These are phyloP conservation scores for Jasminum sambac DNA, from an alignment of 257 asterid genomes.

Conservation along the genomic window DNA sequence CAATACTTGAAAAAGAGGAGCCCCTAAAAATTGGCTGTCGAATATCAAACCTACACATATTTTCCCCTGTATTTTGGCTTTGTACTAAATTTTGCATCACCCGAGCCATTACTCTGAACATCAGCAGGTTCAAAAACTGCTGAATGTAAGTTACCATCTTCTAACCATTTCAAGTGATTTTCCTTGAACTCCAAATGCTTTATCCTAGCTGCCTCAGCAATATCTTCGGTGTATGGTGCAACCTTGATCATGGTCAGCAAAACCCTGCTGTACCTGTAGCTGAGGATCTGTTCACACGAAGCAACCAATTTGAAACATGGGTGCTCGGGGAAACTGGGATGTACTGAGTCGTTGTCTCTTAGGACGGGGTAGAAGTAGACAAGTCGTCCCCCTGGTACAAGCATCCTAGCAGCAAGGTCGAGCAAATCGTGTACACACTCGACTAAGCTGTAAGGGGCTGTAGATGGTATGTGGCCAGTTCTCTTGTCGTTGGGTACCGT, in stretches of 20 bases:
- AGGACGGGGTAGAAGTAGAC: slow-evolving; percentile 90
- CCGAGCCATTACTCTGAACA: slow-evolving; percentile 33
- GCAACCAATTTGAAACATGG: slow-evolving; percentile 78
- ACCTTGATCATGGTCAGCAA: slow-evolving; percentile 70
- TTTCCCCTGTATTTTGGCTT: slow-evolving; percentile 94
- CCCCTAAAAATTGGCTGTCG: background rate
- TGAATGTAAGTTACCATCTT: slow-evolving; percentile 94
- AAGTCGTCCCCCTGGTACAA: slow-evolving; percentile 84
- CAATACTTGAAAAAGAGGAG: too few species aligned
- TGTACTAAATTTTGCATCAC: slow-evolving; percentile 46
- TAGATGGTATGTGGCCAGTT: slow-evolving; percentile 90
- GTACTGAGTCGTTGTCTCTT: slow-evolving; percentile 61
- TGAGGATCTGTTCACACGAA: slow-evolving; percentile 79
- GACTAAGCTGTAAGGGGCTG: slow-evolving; percentile 89
- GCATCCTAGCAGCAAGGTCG: slow-evolving; percentile 91
- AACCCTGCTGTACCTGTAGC: slow-evolving; percentile 86
- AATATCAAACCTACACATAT: slow-evolving; percentile 61
- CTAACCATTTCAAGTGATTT: slow-evolving; percentile 91
- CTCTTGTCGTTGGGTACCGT: slow-evolving; percentile 91
- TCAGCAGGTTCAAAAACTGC: slow-evolving; percentile 80
- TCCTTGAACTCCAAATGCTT: slow-evolving; percentile 73
- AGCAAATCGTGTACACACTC: slow-evolving; percentile 98
- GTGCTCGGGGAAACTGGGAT: slow-evolving; percentile 79
- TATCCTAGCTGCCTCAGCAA: slow-evolving; percentile 65
- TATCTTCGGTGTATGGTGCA: slow-evolving; percentile 63